These are phyloP conservation scores for Obba rivulosa DNA, from an alignment of 768 basidiomycete genomes.

Conservation along the genomic window DNA sequence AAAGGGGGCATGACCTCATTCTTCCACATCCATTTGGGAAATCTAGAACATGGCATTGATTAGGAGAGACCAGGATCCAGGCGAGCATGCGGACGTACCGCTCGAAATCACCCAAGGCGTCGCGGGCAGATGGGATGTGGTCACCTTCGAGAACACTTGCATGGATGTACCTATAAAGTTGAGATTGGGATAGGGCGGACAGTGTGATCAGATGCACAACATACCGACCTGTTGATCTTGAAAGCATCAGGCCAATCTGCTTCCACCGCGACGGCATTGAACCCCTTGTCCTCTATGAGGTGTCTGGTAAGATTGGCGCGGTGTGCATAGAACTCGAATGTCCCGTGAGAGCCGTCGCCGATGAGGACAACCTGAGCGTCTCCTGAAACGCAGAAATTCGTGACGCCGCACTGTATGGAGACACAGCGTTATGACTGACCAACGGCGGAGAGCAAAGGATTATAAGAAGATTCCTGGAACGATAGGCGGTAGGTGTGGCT, in stretches of 20 bases:
- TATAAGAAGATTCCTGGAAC: conserved; percentile 13
- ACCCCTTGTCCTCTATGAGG: conserved; percentile 25
- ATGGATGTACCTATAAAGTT: conserved; percentile 14
- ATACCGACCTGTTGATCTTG: conserved; percentile 20
- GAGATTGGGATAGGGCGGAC: no score
- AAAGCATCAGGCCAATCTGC: conserved; percentile 30
- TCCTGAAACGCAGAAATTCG: conserved; percentile 6
- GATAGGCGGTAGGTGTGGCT: conserved; percentile 13
- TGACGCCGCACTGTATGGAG: background rate
- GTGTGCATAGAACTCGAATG: conserved; percentile 25
- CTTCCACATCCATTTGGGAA: conserved; percentile 29
- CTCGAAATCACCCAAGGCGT: conserved; percentile 16
- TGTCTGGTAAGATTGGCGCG: conserved; percentile 25
- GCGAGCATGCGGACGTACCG: conserved; percentile 5
- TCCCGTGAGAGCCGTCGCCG: conserved; percentile 26
- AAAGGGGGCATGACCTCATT: conserved; percentile 24
- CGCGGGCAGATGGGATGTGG: conserved; percentile 10
- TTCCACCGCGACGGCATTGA: conserved; percentile 23
- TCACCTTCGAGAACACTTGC: conserved; percentile 8
- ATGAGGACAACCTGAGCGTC: conserved; percentile 24
- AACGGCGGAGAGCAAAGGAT: conserved; percentile 18
- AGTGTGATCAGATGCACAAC: no score
- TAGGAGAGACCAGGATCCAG: background rate
- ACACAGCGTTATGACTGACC: conserved; percentile 7
- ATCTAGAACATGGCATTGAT: conserved; percentile 8